Evolutionary conservation across 2,329 filamentous ascomycete genomes (phyloP).

Genomic region (Penicillium sp.): DNA sequence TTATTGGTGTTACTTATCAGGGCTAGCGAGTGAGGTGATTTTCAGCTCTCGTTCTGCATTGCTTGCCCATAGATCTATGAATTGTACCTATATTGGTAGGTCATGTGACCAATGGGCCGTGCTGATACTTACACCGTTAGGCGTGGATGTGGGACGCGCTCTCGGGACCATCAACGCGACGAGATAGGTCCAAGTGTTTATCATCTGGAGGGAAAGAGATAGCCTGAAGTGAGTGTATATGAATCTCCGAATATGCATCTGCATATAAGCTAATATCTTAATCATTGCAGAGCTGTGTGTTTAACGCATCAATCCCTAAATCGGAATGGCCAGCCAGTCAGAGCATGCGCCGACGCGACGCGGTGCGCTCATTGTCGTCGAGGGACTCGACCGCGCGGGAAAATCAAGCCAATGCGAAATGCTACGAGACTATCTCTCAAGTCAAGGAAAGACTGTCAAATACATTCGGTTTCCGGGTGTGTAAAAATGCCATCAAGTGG

Average conservation of each 20-base stretch:
- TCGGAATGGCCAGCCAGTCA: conserved; percentile 4
- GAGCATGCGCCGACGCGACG: conserved; percentile 29
- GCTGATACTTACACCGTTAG: not conserved
- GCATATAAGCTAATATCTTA: not conserved
- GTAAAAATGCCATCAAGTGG: not conserved
- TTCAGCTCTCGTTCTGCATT: too few relatives aligned
- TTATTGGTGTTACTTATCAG: too few relatives aligned
- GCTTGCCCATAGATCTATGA: not conserved
- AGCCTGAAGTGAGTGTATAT: not conserved
- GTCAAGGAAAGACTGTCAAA: conserved; percentile 54
- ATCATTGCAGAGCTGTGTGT: not conserved
- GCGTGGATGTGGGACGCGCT: not conserved
- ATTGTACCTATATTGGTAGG: not conserved
- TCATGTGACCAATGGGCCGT: not conserved
- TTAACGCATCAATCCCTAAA: not conserved
- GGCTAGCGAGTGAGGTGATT: too few relatives aligned
- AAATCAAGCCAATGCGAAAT: conserved; percentile 87
- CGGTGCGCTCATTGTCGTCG: conserved; percentile 78
- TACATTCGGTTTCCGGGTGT: conserved; percentile 67
- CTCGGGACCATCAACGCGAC: not conserved
- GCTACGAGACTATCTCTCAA: conserved; percentile 57
- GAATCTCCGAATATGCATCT: not conserved
- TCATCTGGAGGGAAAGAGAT: not conserved
- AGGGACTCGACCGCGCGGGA: conserved; percentile 85
- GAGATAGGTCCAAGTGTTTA: not conserved